Evolutionary conservation across 208 protist species (phyloP).

Genomic region (Acanthamoeba royreba): DNA sequence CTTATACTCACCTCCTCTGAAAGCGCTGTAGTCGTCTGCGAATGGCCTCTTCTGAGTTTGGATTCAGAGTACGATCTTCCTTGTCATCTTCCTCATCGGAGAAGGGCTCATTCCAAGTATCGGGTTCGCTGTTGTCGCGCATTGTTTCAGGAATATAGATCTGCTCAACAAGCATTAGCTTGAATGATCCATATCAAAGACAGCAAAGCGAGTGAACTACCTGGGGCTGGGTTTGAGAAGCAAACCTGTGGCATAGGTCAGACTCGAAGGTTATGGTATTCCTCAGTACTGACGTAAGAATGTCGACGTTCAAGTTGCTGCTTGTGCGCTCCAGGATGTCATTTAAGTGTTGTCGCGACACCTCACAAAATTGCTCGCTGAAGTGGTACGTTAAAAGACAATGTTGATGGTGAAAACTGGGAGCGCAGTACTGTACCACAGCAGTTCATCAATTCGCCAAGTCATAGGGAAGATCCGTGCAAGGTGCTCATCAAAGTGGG

Average conservation of each 20-base stretch:
- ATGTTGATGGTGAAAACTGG: too few relatives aligned
- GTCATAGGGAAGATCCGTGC: background rate
- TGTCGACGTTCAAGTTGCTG: constrained; percentile 83
- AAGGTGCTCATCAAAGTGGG: background rate
- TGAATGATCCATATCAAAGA: constrained; percentile 68
- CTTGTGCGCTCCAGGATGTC: constrained; percentile 62
- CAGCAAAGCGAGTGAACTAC: constrained; percentile 51
- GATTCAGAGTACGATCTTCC: background rate
- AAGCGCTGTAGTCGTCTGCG: background rate
- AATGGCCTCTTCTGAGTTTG: background rate
- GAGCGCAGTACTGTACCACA: too few relatives aligned
- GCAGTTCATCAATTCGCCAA: background rate
- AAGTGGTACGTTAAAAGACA: too few relatives aligned
- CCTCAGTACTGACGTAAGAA: constrained; percentile 88
- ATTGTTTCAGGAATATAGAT: background rate
- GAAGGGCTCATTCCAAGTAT: background rate
- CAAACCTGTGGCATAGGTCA: constrained; percentile 84
- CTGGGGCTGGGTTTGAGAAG: constrained; percentile 61
- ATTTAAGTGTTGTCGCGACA: constrained; percentile 11
- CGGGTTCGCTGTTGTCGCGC: background rate
- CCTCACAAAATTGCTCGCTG: background rate
- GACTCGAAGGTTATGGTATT: constrained; percentile 92
- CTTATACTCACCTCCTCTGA: background rate
- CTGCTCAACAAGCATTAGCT: constrained; percentile 60
- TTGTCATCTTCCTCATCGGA: background rate